A percentile compares a stretch with the other conserved stretches of the same genome.
Evolutionary conservation across 768 basidiomycete species (phyloP).

Genomic region (Mycena vulgaris): DNA sequence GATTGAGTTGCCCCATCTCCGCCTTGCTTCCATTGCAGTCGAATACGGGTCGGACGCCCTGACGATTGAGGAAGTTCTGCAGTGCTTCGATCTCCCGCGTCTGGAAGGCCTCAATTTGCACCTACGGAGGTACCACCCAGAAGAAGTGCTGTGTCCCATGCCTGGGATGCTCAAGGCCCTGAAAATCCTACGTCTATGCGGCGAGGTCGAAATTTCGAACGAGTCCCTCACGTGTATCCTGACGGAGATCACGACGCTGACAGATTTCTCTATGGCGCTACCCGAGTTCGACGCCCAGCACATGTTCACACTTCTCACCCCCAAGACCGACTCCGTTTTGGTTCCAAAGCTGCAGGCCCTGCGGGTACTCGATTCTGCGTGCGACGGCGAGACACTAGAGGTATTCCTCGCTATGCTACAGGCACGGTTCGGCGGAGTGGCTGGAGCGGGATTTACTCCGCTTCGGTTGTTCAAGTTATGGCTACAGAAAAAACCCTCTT

Average conservation of each 20-base stretch:
- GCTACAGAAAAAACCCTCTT: background rate
- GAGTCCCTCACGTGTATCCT: no score
- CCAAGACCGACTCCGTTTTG: background rate
- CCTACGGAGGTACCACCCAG: background rate
- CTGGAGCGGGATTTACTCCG: background rate
- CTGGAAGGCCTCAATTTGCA: no score
- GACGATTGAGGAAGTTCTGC: background rate
- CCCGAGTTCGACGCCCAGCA: background rate
- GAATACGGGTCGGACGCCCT: no score
- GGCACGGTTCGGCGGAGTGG: background rate
- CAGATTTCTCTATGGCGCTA: slow-evolving; percentile 9
- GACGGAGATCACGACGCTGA: background rate
- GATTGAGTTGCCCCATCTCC: slow-evolving; percentile 10
- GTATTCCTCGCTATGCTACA: slow-evolving; percentile 15
- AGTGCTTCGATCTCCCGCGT: slow-evolving; percentile 3
- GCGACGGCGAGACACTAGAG: no score
- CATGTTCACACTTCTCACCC: no score
- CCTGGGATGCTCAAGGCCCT: slow-evolving; percentile 10
- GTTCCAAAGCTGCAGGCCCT: background rate
- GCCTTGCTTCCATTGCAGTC: background rate
- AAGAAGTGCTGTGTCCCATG: background rate
- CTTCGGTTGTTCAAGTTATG: slow-evolving; percentile 2
- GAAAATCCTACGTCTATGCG: slow-evolving; percentile 11
- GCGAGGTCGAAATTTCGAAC: slow-evolving; percentile 3
- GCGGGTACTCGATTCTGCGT: background rate